These are phyloP conservation scores for Malassezia dermatis DNA, from an alignment of 1,284 basidiomycete genomes.

Conservation along the genomic window DNA sequence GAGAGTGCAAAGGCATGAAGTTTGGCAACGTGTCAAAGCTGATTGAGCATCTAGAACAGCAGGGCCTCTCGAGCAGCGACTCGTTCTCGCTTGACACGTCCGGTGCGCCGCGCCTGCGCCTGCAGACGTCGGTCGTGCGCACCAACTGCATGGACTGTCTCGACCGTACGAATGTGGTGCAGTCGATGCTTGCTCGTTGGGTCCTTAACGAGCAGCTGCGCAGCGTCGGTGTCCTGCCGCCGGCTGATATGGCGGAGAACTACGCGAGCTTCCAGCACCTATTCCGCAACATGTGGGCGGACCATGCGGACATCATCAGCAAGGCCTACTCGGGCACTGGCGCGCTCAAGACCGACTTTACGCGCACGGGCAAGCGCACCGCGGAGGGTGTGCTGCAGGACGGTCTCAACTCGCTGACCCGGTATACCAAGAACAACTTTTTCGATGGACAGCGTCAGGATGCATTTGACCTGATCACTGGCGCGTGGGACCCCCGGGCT, in stretches of 20 bases:
- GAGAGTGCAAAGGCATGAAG: conserved; percentile 86
- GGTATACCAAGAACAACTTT: conserved; percentile 94
- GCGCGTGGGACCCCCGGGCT: conserved; percentile 62
- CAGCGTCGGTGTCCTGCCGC: conserved; percentile 43
- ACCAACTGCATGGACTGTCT: conserved; percentile 70
- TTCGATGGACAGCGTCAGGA: conserved; percentile 80
- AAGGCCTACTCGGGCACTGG: conserved; percentile 89
- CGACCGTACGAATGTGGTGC: conserved; percentile 88
- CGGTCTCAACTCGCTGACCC: conserved; percentile 70
- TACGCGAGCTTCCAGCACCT: conserved; percentile 54
- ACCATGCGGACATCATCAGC: conserved; percentile 86
- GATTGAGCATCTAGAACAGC: conserved; percentile 61
- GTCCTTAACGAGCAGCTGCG: conserved; percentile 62
- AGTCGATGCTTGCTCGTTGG: conserved; percentile 50
- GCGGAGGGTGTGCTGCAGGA: conserved; percentile 73
- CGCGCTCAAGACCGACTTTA: conserved; percentile 94
- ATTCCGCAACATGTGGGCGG: conserved; percentile 93
- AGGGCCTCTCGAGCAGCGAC: conserved; percentile 56
- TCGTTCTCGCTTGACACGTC: conserved; percentile 23
- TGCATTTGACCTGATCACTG: conserved; percentile 70
- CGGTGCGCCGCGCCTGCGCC: conserved; percentile 20
- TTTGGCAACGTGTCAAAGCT: conserved; percentile 84
- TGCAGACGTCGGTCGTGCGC: conserved; percentile 50
- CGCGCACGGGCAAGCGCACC: conserved; percentile 70
- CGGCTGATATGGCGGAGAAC: conserved; percentile 32